These are phyloP conservation scores for Zoysia japonica DNA, from an alignment of 176 grass and related monocot species.

Conservation along the genomic window DNA sequence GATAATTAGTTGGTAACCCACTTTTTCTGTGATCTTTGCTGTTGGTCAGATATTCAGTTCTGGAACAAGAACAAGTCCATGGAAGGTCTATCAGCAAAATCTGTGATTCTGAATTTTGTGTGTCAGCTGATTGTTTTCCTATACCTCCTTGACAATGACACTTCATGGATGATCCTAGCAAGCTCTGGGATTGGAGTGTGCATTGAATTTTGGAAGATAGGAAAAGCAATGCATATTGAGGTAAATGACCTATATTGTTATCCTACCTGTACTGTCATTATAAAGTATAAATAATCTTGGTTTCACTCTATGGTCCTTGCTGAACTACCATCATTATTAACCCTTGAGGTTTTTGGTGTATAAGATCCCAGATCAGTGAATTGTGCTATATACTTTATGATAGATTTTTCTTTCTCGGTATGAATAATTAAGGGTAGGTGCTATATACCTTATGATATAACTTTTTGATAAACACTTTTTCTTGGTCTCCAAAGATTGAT, in stretches of 20 bases:
- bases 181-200: slow-evolving; percentile 94
- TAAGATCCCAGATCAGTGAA: not conserved
- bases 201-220: slow-evolving; percentile 99
- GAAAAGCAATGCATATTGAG: slow-evolving; percentile 98
- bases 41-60: slow-evolving; percentile 92
- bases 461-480: not conserved
- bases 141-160: slow-evolving; percentile 97
- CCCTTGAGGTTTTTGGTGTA: not conserved
- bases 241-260: slow-evolving; percentile 43
- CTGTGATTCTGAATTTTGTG: slow-evolving; percentile 88
- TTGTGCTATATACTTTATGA: slow-evolving; percentile 6
- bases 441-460: not conserved
- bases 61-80: slow-evolving; percentile 99
- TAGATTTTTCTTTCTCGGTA: slow-evolving; percentile 17
- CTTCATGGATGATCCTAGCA: slow-evolving; percentile 99
- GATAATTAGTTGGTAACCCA: slow-evolving; percentile 3
- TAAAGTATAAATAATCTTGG: not conserved
- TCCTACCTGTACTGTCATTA: slow-evolving; percentile 1
- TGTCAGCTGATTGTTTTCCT: slow-evolving; percentile 94
- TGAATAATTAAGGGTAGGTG: not conserved
- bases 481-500: slow-evolving; percentile 62
- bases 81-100: slow-evolving; percentile 99
- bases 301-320: slow-evolving; percentile 9
- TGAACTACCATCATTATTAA: not conserved
- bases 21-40: slow-evolving; percentile 8